Conservation (phyloP, 176 grass and related monocot species). For the Metroxylon sagu region DNA sequence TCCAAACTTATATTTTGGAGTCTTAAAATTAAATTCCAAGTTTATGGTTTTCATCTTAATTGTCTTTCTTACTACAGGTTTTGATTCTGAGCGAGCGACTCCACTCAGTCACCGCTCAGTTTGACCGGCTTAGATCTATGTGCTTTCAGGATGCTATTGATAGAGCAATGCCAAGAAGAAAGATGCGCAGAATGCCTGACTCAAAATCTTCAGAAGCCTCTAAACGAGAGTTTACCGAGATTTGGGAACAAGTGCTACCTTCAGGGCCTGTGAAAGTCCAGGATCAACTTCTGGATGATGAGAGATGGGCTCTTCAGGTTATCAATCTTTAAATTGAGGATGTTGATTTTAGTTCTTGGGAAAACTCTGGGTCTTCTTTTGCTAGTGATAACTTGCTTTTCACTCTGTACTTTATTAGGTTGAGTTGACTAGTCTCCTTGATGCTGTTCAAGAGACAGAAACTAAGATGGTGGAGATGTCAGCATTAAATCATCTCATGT, state of each 20-base stretch:
- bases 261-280: constrained; percentile 52
- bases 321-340: background rate
- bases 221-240: constrained; percentile 41
- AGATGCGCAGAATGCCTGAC: constrained; percentile 47
- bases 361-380: no score
- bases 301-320: constrained; percentile 72
- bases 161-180: constrained; percentile 78
- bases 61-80: constrained; percentile 35
- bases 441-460: constrained; percentile 82
- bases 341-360: background rate
- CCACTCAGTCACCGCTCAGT: constrained; percentile 67
- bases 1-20: no score
- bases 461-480: constrained; percentile 99
- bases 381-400: background rate
- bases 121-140: constrained; percentile 70
- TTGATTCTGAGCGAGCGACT: constrained; percentile 87
- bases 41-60: background rate
- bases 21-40: no score
- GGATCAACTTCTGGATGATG: constrained; percentile 87
- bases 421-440: constrained; percentile 72
- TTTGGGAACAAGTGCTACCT: constrained; percentile 45
- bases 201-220: constrained; percentile 37
- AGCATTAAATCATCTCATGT: constrained; percentile 84
- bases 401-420: constrained; percentile 38
- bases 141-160: constrained; percentile 87